Conservation (phyloP, 1,139 yeast genomes). For the Kluyveromyces marxianus region DNA sequence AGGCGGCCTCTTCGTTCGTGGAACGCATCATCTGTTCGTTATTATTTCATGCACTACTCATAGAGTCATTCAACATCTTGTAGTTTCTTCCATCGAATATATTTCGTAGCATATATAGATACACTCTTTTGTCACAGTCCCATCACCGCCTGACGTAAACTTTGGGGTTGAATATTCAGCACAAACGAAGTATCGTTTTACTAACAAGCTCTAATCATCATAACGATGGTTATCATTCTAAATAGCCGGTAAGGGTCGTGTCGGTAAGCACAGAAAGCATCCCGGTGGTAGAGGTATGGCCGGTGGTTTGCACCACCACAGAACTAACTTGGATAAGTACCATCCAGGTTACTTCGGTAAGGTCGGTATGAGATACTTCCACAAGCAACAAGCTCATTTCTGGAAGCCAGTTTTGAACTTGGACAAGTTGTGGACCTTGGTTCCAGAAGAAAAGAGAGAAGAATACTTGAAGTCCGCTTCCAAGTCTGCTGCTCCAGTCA, state of each 20-base stretch:
- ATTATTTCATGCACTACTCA: not conserved
- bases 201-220: conserved; percentile 13
- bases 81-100: not conserved
- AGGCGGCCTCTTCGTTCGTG: no score
- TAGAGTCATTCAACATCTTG: conserved; percentile 6
- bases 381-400: conserved; percentile 91
- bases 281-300: conserved; percentile 99
- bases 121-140: no score
- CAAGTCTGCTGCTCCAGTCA: conserved; percentile 93
- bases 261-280: conserved; percentile 99
- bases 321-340: conserved; percentile 99
- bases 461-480: conserved; percentile 83
- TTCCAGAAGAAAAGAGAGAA: conserved; percentile 92
- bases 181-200: conserved; percentile 5
- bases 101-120: no score
- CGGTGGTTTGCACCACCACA: conserved; percentile 99
- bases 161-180: conserved; percentile 8
- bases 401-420: conserved; percentile 98
- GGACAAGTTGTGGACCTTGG: conserved; percentile 97
- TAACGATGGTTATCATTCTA: not conserved
- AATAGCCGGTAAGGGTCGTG: conserved; percentile 99
- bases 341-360: conserved; percentile 99
- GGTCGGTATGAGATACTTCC: conserved; percentile 99
- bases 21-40: no score
- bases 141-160: no score